Base-by-base conservation (phyloP, 352 stramenopile species). In the Aphanomyces cochlioides region DNA sequence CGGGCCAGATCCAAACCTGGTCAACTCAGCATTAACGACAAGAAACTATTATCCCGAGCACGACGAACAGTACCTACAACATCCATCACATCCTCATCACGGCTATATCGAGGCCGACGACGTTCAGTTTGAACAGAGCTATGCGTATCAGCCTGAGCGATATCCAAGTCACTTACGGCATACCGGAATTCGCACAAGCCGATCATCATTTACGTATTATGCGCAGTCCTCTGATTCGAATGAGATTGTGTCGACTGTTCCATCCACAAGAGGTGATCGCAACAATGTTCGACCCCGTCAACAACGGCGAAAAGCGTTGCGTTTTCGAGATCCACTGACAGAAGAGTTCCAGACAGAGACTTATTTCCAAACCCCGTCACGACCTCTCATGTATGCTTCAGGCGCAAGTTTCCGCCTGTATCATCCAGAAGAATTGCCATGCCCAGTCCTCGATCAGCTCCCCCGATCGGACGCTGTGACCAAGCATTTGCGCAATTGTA, bases 401-500 rank as follows among this genome's bases (percentile, higher is more conserved):
- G 64, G 64, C 15, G 45, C 43, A 34, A 61, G 45, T 53, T 70
- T 61, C 39, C 64, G 64, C 0, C 17, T 70, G 7, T 70, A 61
- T 28, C 64, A 70, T 43, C 64, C 64, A 5, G 64, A 70, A 40
- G 64, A 70, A 50, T 39, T 70, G 47, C 64, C 64, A 47, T 70
- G 64, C 38, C 64, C 64, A 12, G 28, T 63, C 4, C 15, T 70
- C 3, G 37, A 45, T 12, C 43, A 60, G 12, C 54, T 70, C 5
- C 64, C 64, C 12, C 64, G 64, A 7, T 70, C 64, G 6, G 64
- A 70, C 39, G 64, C 64, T 7, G 64, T 56, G 2, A 70, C 64
- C 34, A 70, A 70, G 40, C 64, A 70, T 40, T 63, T 70, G 54
- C 64, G 64, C 5, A 70, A 61, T 36, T 70, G 64, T 39, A 70